phyloP scores from a whole-genome alignment of 495 filamentous ascomycete species.

The Neurospora terricola region DNA sequence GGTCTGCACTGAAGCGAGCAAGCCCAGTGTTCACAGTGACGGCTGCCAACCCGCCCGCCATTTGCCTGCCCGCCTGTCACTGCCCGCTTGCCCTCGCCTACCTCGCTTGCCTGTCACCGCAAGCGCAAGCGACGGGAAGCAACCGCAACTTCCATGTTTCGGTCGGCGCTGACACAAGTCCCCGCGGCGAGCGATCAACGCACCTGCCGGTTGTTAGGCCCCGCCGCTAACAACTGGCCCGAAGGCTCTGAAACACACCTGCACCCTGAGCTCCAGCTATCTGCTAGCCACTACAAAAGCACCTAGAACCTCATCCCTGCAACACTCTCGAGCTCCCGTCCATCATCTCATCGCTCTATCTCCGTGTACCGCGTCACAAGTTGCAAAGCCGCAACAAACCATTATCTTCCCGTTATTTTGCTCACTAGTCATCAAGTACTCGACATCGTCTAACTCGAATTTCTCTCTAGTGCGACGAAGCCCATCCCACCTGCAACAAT shows the following conservation, averaged over 20 bases:
- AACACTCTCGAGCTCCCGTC: neutral
- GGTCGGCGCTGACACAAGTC: neutral
- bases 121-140: neutral
- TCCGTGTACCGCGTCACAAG: neutral
- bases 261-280: neutral
- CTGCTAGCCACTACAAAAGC: neutral
- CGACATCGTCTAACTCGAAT: slow-evolving; percentile 6
- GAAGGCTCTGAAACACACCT: neutral
- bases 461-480: slow-evolving; percentile 77
- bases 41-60: neutral
- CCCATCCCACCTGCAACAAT: slow-evolving; percentile 88
- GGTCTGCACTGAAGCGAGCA: neutral
- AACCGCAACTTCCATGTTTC: neutral
- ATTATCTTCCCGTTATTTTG: neutral
- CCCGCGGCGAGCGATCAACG: neutral
- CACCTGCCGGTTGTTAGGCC: neutral
- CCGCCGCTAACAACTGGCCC: neutral
- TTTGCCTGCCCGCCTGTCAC: neutral
- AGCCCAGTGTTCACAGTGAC: neutral
- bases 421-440: neutral
- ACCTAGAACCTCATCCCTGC: neutral
- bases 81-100: neutral
- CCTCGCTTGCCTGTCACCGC: neutral
- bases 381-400: neutral
- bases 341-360: neutral